Base-by-base conservation (phyloP, 1,284 basidiomycete genomes). In the Sporisorium reilianum region DNA sequence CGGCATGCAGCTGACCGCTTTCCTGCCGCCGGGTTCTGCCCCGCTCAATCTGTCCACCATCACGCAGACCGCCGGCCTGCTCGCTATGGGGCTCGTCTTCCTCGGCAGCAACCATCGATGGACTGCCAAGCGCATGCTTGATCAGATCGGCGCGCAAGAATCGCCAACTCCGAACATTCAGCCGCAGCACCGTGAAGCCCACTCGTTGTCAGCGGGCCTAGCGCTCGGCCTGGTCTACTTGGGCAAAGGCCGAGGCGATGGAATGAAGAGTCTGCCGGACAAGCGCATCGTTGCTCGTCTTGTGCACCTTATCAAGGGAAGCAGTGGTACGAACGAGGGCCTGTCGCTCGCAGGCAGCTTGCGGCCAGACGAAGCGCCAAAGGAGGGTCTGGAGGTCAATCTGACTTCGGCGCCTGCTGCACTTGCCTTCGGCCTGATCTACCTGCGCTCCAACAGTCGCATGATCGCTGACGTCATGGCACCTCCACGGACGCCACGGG, bases 161-260 rank as follows among this genome's bases (percentile, higher is more conserved):
- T 88, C 95, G 23, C 89, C 90, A 3, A 91, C 91, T 61, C 90
- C 92, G 0, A 93, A 97, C 73, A 54, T 71, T 5, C 77, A 78
- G 51, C 70, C 74, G 30, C 64, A 70, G 23, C 62, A 74, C 23
- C 89, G 93, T 34, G 97, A 99, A 83, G 91, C 94, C 0, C 99
- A 98, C 83, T 92, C 94, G 0, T 91, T 95, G 73, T 90, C 93
- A 2, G 91, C 94, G 1, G 93, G 92, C 5, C 88, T 97, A 45
- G 91, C 93, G 0, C 97, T 97, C 80, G 97, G 97, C 0, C 92
- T 97, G 88, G 92, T 97, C 84, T 95, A 97, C 91, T 89, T 99
- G 6, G 95, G 93, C 8, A 91, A 91, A 76, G 82, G 73, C 1
- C 64, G 77, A 3, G 56, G 74, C 22, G 67, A 74, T 10, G 64